Evolutionary conservation across 306 rosid species (phyloP), one percentile per base, ranked within the genome.

Genomic region (Psophocarpus tetragonolobus): DNA sequence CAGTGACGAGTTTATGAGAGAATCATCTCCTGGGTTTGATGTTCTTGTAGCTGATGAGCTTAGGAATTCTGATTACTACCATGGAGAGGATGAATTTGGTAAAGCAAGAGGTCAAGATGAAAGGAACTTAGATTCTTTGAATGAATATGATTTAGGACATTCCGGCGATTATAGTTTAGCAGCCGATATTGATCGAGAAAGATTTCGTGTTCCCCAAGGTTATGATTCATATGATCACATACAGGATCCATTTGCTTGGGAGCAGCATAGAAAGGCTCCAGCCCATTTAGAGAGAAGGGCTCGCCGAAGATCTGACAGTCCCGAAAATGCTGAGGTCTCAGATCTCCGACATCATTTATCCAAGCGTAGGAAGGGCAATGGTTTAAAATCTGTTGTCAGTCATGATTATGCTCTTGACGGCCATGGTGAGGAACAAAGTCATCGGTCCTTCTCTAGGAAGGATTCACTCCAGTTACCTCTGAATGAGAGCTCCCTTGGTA

Each of bases 1-100:
- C 78, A 83, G 74, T 35, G 99, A 96, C 64, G 99, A 96, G 85
- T 84, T 84, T 39, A 79, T 92, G 82, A 89, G 91, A 86, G 99
- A 96, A 80, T 92, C 98, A 6, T 96, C 99, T 56, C 99, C 99
- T 61, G 99, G 99, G 26, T 96, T 96, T 81, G 99, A 96, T 92
- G 99, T 96, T 76, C 99, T 96, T 68, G 99, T 96, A 11, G 99
- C 91, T 44, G 96, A 92, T 85, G 99, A 93, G 66, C 88, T 83
- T n/a, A 79, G 93, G 68, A 91, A 88, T 82, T 87, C 93, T 30
- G 98, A 88, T 53, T 96, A 92, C 82, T 90, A 87, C 24, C 87
- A 86, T 11, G 87, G 89, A 64, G 97, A 92, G 56, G 97, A 90
- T 82, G 93, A 85, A 62, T 92, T 79, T 62, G 92, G 96, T 47